Evolutionary conservation across 768 basidiomycete genomes (phyloP), one percentile per base, ranked within the genome.

Genomic region (Chlorophyllum brunneum): DNA sequence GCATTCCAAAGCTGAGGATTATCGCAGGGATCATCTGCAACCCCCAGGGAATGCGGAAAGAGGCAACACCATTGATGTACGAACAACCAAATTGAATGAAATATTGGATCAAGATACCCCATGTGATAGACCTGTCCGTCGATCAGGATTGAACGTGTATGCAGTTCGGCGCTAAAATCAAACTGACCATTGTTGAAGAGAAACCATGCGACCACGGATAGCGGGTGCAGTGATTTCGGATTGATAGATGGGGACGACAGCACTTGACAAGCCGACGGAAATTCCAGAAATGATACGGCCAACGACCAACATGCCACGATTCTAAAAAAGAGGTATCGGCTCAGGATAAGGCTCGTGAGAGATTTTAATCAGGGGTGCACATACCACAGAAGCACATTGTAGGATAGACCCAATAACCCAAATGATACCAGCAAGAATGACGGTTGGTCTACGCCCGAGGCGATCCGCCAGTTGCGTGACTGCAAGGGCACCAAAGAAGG

Each of bases 31-130:
- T 88, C 73, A 86, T 77, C 63, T 90, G 88, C 23, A 90, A 67
- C 51, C 83, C 84, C 86, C 86, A 88, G 8, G 87, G 88, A 57
- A 90, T 84, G 22, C 87, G 82, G 78, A 88, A 90, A 0, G 86
- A 86, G 0, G 85, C 85, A 10, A 64, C 72, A 27, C 86, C 83
- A 16, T 82, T 67, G 63, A 88, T 85, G 63, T 84, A 84, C 6
- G 85, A 88, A 63, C 82, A 85, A 7, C 85, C 86, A 54, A 87
- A 86, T 58, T 86, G 80, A 56, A 87, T 76, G 64, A 87, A 87
- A 69, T 88, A 83, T 56, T 87, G 86, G 38, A 89, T 66, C 57
- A 86, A 70, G 61, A 87, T 87, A 67, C 85, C 85, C 84, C 88
- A 87, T 0, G 86, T 86, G 61, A 86, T 87, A 2, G 84, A 79